Evolutionary conservation across 2,329 filamentous ascomycete species (phyloP).

Genomic region (Cladophialophora carrionii): DNA sequence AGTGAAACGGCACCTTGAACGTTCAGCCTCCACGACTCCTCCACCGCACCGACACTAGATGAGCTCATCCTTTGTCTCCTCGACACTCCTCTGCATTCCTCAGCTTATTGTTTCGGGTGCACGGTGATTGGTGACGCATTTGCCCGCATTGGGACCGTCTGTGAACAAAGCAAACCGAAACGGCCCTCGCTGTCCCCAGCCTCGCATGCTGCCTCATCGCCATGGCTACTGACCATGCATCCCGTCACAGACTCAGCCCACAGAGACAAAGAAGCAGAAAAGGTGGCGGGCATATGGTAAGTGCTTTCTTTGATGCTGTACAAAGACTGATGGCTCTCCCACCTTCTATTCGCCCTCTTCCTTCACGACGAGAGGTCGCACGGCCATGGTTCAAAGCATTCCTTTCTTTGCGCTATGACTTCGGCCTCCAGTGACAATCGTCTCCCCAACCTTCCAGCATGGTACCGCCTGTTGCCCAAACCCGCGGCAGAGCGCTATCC

Average conservation of each 20-base stretch:
- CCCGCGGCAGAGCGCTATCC: constrained; percentile 41
- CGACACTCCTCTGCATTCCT: constrained; percentile 38
- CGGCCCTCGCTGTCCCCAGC: constrained; percentile 30
- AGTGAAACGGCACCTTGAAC: constrained; percentile 9
- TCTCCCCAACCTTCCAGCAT: constrained; percentile 45
- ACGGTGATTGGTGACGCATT: constrained; percentile 40
- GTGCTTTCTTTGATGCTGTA: constrained; percentile 25
- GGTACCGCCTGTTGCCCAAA: constrained; percentile 53
- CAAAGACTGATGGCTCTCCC: constrained; percentile 27
- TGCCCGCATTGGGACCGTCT: constrained; percentile 41
- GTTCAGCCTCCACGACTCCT: constrained; percentile 14
- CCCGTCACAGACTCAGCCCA: constrained; percentile 18
- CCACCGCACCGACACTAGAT: constrained; percentile 2
- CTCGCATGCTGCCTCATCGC: constrained; percentile 21
- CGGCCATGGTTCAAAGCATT: constrained; percentile 34
- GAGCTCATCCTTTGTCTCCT: constrained; percentile 37
- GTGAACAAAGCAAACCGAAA: constrained; percentile 44
- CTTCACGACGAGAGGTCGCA: constrained; percentile 28
- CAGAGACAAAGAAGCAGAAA: constrained; percentile 22
- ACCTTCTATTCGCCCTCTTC: constrained; percentile 27
- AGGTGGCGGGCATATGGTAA: constrained; percentile 17
- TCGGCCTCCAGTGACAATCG: constrained; percentile 31
- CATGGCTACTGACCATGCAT: constrained; percentile 12
- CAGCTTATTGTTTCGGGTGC: constrained; percentile 43
- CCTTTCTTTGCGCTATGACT: constrained; percentile 40